phyloP scores from a whole-genome alignment of 2,329 filamentous ascomycete genomes.

The Verticillium nonalfalfae region DNA sequence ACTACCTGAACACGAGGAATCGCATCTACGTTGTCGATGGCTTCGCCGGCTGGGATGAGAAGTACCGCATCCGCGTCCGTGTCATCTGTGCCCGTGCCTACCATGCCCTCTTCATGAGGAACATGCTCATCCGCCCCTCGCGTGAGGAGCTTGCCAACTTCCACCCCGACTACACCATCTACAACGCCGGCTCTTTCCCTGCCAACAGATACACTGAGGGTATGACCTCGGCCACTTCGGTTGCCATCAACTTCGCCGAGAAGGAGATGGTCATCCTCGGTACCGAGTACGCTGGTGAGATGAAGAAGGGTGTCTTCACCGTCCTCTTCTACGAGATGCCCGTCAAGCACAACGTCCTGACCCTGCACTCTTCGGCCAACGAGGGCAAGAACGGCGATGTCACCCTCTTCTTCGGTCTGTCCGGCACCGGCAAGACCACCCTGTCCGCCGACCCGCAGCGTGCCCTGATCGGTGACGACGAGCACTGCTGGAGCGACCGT shows the following conservation, averaged over 20 bases:
- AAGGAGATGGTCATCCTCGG: slow-evolving; percentile 99
- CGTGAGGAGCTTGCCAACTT: slow-evolving; percentile 93
- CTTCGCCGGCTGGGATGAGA: slow-evolving; percentile 96
- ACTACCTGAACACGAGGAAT: slow-evolving; percentile 98
- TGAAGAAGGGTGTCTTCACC: slow-evolving; percentile 99
- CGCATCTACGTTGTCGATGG: slow-evolving; percentile 98
- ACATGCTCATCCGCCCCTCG: slow-evolving; percentile 97
- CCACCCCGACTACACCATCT: slow-evolving; percentile 99
- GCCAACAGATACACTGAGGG: slow-evolving; percentile 97
- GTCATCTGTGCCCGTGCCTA: slow-evolving; percentile 98
- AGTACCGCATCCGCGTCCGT: slow-evolving; percentile 94
- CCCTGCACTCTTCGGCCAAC: slow-evolving; percentile 97
- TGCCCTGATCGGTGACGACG: slow-evolving; percentile 92
- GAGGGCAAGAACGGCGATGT: slow-evolving; percentile 93
- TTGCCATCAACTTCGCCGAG: slow-evolving; percentile 97
- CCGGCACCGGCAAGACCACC: slow-evolving; percentile 97
- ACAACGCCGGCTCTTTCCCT: slow-evolving; percentile 98
- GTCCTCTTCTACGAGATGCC: slow-evolving; percentile 99
- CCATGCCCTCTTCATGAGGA: slow-evolving; percentile 99
- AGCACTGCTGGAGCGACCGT: slow-evolving; percentile 98
- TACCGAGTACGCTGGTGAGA: slow-evolving; percentile 95
- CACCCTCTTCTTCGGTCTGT: slow-evolving; percentile 98
- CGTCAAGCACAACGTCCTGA: slow-evolving; percentile 98
- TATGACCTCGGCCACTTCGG: slow-evolving; percentile 97
- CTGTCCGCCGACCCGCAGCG: slow-evolving; percentile 96